Evolutionary conservation across 208 protist species (phyloP), one percentile per base, ranked within the genome.

Genomic region (Herpetomonas muscarum): DNA sequence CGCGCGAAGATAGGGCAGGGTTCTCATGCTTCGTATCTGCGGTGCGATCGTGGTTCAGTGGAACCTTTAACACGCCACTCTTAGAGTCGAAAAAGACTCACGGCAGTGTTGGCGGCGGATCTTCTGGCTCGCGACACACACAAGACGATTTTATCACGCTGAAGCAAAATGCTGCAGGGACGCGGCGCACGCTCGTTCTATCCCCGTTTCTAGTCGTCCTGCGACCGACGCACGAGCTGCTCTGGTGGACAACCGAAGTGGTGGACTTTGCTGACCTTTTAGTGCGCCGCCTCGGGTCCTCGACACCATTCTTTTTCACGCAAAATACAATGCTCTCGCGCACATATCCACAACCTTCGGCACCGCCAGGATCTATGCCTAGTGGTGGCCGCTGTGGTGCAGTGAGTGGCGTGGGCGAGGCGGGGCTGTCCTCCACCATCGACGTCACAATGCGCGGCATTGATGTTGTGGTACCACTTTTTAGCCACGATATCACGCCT

Each of bases 161-260:
- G 31, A 81, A 74, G 49, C 54, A 74, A n/a, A 88, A 86, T 49
- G 70, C 76, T 9, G 65, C 67, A n/a, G 53, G 58, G 17, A 85
- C 79, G 4, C 70, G 69, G 31, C 31, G 79, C 1, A 61, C 64
- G 13, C 61, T 77, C 7, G 55, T 37, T 28, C 37, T 92, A n/a
- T 44, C 67, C 17, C 73, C 62, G 10, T 76, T 67, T 41, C 45
- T 74, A 2, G 30, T 92, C n/a, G 53, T 85, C 12, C 48, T 72
- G 36, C 64, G 80, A 13, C 78, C 80, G 2, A 34, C 73, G 46
- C 80, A 85, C 63, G 85, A 92, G 54, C 55, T 81, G 55, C 56
- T 51, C 10, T 92, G 85, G 85, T 92, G 85, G 85, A 28, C 49
- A 3, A 44, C 54, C 22, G 81, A 78, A 39, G 24, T 68, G 7